A percentile compares a stretch with the other conserved stretches of the same genome.
Evolutionary conservation across 106 monocot species (phyloP).

Genomic region (Apostasia ramifera): DNA sequence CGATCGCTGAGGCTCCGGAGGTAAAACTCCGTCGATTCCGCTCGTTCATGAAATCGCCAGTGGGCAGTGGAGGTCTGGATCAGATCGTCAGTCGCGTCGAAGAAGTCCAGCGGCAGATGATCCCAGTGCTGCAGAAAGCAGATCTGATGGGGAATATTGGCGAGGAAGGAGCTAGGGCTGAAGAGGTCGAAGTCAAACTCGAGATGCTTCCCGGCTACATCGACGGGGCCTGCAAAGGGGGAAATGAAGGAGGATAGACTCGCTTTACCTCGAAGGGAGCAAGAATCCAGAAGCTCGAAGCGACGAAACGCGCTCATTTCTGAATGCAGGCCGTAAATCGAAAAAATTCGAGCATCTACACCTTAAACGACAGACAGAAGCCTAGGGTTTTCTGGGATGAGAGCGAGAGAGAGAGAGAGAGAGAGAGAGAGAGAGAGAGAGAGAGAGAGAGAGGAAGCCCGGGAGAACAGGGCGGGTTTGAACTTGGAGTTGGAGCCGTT

Average conservation of each 20-base stretch:
- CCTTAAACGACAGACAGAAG: neutral
- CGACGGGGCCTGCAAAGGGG: neutral
- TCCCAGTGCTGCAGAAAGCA: neutral
- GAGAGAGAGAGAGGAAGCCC: neutral
- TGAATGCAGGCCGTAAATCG: neutral
- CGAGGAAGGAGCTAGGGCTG: slow-evolving; percentile 6
- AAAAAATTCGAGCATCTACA: neutral
- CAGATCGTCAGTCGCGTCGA: slow-evolving; percentile 15
- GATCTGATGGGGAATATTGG: neutral
- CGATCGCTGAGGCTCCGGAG: slow-evolving; percentile 41
- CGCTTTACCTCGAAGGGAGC: neutral
- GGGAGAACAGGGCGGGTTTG: no score
- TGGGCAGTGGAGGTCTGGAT: slow-evolving; percentile 5
- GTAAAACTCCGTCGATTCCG: neutral
- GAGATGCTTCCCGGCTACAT: slow-evolving; percentile 6
- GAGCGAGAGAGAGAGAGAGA: neutral
- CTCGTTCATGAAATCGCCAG: neutral
- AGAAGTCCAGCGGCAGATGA: neutral
- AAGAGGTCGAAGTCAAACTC: slow-evolving; percentile 28
- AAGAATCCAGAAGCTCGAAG: neutral
- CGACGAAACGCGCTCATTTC: slow-evolving; percentile 3
- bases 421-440: neutral
- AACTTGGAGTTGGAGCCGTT: no score
- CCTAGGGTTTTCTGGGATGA: neutral
- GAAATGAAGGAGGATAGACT: neutral